Evolutionary conservation across 192 early-diverging fungal genomes (phyloP).

Genomic region (Podila minutissima): DNA sequence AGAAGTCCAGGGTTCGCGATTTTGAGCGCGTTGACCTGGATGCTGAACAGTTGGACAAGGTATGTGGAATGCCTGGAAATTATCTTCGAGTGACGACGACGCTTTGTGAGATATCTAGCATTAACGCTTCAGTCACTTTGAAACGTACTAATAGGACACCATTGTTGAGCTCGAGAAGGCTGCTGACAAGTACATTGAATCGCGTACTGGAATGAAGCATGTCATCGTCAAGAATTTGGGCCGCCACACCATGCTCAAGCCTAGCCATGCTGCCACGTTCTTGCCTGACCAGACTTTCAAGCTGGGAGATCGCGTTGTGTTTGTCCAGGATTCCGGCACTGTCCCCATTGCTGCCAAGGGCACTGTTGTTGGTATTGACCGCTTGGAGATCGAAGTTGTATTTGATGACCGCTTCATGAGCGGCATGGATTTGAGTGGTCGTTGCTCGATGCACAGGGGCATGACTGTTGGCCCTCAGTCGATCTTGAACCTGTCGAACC

Average conservation of each 20-base stretch:
- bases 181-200: conserved; percentile 58
- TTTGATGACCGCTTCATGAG: conserved; percentile 88
- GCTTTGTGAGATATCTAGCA: background rate
- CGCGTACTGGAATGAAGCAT: conserved; percentile 48
- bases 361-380: conserved; percentile 84
- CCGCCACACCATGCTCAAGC: conserved; percentile 77
- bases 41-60: conserved; percentile 72
- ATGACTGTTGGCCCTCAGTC: conserved; percentile 68
- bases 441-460: conserved; percentile 82
- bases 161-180: conserved; percentile 67
- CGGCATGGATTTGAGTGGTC: conserved; percentile 78
- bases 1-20: conserved; percentile 65
- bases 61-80: conserved; percentile 11
- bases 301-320: conserved; percentile 90
- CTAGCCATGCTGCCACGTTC: conserved; percentile 75
- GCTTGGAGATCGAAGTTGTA: conserved; percentile 82
- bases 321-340: conserved; percentile 71
- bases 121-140: conserved; percentile 6
- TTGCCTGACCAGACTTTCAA: conserved; percentile 81
- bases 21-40: conserved; percentile 72
- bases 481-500: conserved; percentile 78
- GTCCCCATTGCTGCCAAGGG: conserved; percentile 87
- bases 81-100: background rate
- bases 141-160: conserved; percentile 52
- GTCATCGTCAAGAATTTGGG: conserved; percentile 60